A percentile compares a stretch with the other conserved stretches of the same genome.
Conservation (phyloP, 2,329 filamentous ascomycete species). For the Cercospora citrullina region DNA sequence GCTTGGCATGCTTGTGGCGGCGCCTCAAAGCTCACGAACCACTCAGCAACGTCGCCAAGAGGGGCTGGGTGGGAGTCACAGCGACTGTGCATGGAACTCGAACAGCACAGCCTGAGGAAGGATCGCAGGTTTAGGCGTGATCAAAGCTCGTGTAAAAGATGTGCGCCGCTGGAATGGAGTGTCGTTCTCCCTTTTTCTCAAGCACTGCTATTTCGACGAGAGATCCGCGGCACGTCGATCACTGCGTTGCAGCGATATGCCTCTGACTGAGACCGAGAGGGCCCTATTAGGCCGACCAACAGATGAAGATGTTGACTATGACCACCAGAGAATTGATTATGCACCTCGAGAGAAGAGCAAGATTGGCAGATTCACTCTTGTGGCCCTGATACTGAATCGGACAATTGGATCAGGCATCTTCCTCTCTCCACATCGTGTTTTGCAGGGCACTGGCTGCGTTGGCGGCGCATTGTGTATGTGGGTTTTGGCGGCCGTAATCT, state of each 20-base stretch:
- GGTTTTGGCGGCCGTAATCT: conserved; percentile 44
- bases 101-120: neutral
- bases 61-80: neutral
- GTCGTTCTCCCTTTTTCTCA: neutral
- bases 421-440: conserved; percentile 27
- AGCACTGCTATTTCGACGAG: neutral
- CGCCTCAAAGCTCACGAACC: neutral
- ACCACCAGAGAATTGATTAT: conserved; percentile 25
- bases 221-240: neutral
- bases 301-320: conserved; percentile 17
- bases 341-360: conserved; percentile 23
- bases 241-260: conserved; percentile 17
- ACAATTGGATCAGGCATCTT: conserved; percentile 35
- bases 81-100: neutral
- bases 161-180: neutral
- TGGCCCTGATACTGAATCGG: conserved; percentile 31
- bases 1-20: conserved; percentile 5
- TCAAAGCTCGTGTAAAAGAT: neutral
- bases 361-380: conserved; percentile 28
- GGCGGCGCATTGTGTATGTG: conserved; percentile 43
- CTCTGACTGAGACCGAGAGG: conserved; percentile 26
- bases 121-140: neutral
- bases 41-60: neutral
- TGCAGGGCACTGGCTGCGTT: conserved; percentile 31
- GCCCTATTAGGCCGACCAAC: conserved; percentile 21